phyloP scores from a whole-genome alignment of 1,284 basidiomycete species.

The Caloboletus firmus region DNA sequence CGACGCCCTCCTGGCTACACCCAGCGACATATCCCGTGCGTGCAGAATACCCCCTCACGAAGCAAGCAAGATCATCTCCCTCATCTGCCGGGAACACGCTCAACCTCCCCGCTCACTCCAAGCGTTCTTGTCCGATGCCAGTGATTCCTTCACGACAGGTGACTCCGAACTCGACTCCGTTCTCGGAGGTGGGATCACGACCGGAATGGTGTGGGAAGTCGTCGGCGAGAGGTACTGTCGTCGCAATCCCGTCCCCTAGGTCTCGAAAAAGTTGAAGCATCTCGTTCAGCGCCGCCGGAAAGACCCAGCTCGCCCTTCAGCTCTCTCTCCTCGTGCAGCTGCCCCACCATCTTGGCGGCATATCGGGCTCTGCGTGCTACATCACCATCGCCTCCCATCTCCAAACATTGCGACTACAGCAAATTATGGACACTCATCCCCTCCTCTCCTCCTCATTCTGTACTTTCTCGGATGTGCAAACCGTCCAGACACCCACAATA shows the following conservation, averaged over 20 bases:
- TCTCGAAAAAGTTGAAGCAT: slow-evolving; percentile 3
- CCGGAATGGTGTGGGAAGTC: slow-evolving; percentile 81
- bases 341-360: slow-evolving; percentile 49
- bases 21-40: slow-evolving; percentile 52
- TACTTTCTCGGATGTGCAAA: slow-evolving; percentile 68
- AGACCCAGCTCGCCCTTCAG: slow-evolving; percentile 83
- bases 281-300: slow-evolving; percentile 72
- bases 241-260: neutral
- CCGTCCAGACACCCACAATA: slow-evolving; percentile 56
- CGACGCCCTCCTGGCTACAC: slow-evolving; percentile 51
- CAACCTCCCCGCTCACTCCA: slow-evolving; percentile 40
- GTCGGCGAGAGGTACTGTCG: slow-evolving; percentile 76
- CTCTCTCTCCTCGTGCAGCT: slow-evolving; percentile 76
- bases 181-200: slow-evolving; percentile 73
- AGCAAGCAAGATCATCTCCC: slow-evolving; percentile 49
- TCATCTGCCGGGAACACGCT: slow-evolving; percentile 43
- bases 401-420: slow-evolving; percentile 62
- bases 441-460: slow-evolving; percentile 46
- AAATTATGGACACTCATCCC: slow-evolving; percentile 55
- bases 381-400: slow-evolving; percentile 74
- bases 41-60: slow-evolving; percentile 52
- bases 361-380: slow-evolving; percentile 67
- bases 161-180: slow-evolving; percentile 63
- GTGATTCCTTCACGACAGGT: slow-evolving; percentile 63
- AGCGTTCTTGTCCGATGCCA: slow-evolving; percentile 36